phyloP scores from a whole-genome alignment of 1,284 basidiomycete species.

The Ustilago crameri region DNA sequence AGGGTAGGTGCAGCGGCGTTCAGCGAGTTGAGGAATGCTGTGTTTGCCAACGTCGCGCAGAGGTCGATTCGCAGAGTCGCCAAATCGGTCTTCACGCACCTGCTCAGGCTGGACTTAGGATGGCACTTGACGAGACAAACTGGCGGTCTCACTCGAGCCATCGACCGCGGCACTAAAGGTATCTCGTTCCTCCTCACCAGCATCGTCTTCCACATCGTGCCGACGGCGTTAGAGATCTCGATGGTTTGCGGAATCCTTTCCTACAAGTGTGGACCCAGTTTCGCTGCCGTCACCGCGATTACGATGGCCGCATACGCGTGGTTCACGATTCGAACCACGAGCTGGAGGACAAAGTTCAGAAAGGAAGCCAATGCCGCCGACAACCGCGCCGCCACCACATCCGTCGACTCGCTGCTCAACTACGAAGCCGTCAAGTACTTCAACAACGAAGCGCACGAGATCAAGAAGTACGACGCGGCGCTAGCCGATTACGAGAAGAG shows the following conservation, averaged over 20 bases:
- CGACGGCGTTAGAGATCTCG: conserved; percentile 93
- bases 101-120: conserved; percentile 87
- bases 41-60: conserved; percentile 96
- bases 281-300: conserved; percentile 86
- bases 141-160: conserved; percentile 92
- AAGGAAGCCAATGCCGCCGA: conserved; percentile 95
- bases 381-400: conserved; percentile 91
- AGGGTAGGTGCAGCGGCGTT: conserved; percentile 89
- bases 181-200: conserved; percentile 95
- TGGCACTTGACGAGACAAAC: conserved; percentile 95
- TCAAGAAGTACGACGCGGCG: conserved; percentile 90
- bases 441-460: conserved; percentile 93
- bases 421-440: conserved; percentile 99
- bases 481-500: conserved; percentile 88
- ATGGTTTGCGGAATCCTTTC: conserved; percentile 97
- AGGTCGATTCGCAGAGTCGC: conserved; percentile 93
- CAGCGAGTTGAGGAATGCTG: conserved; percentile 90
- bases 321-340: conserved; percentile 95
- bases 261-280: conserved; percentile 96
- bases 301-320: conserved; percentile 93
- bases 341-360: conserved; percentile 95
- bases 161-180: conserved; percentile 96
- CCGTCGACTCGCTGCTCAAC: conserved; percentile 95
- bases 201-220: conserved; percentile 92
- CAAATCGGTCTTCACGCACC: conserved; percentile 89